phyloP scores from a whole-genome alignment of 2,329 filamentous ascomycete genomes.

The Cryphonectria japonica region DNA sequence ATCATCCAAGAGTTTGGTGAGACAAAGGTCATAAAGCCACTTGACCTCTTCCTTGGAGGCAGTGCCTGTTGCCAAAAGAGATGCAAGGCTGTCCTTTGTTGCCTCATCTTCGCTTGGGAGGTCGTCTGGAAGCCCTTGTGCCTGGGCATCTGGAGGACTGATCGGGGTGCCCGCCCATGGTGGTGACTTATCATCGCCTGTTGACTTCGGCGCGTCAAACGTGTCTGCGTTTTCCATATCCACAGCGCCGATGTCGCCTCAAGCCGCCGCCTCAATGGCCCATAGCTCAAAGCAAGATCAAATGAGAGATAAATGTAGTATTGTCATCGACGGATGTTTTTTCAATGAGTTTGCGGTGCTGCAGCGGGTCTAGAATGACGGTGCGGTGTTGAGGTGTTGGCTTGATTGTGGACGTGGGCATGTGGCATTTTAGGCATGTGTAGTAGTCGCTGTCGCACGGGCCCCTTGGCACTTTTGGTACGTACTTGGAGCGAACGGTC shows the following conservation, averaged over 20 bases:
- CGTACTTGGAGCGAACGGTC: constrained; percentile 1
- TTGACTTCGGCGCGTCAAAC: constrained; percentile 8
- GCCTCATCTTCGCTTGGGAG: background rate
- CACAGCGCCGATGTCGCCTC: constrained; percentile 11
- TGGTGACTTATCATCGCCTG: constrained; percentile 3
- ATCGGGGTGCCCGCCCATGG: background rate
- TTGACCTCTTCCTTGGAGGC: constrained; percentile 3
- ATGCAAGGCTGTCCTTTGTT: constrained; percentile 3
- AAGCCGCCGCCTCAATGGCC: constrained; percentile 12
- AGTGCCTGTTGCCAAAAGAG: background rate
- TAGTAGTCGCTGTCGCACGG: constrained; percentile 13
- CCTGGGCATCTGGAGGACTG: background rate
- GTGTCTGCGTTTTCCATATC: constrained; percentile 15
- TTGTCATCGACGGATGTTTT: background rate
- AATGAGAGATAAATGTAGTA: background rate
- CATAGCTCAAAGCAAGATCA: constrained; percentile 1
- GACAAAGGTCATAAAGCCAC: background rate
- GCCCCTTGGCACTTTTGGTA: constrained; percentile 1
- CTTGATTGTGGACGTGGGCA: constrained; percentile 8
- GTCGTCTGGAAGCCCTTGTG: background rate
- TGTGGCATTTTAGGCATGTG: constrained; percentile 14
- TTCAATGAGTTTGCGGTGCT: background rate
- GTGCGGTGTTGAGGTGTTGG: constrained; percentile 12
- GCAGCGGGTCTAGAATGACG: background rate
- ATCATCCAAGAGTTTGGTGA: background rate